A percentile compares a stretch with the other conserved stretches of the same genome.
These are phyloP conservation scores for Chlorella sp. DNA, from an alignment of 139 green algal genomes.

Conservation along the genomic window DNA sequence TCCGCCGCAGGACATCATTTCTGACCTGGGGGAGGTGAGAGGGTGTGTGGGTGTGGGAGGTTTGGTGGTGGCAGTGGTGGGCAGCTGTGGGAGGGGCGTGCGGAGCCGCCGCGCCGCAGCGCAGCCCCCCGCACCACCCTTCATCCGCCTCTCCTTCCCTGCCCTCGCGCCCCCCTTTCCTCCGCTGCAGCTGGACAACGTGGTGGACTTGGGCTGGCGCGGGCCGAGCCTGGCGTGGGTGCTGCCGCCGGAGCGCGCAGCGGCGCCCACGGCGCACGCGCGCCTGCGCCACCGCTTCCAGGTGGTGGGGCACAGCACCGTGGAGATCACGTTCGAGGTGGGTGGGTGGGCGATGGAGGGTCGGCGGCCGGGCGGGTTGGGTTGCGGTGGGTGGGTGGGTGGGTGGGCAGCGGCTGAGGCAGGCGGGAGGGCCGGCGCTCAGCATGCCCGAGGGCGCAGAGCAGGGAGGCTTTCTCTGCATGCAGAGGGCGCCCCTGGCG, in stretches of 20 bases:
- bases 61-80: no score
- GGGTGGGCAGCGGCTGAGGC: background rate
- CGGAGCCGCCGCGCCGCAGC: no score
- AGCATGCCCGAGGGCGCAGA: no score
- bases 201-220: slow-evolving; percentile 25
- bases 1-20: no score
- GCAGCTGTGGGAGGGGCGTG: no score
- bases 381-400: background rate
- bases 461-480: no score
- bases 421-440: no score
- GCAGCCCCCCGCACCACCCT: no score
- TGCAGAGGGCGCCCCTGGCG: no score
- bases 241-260: background rate
- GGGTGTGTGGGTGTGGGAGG: no score
- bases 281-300: slow-evolving; percentile 30
- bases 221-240: background rate
- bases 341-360: background rate
- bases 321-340: slow-evolving; percentile 32
- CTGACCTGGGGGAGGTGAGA: no score
- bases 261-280: slow-evolving; percentile 18
- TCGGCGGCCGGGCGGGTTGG: background rate
- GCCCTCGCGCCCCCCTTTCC: background rate
- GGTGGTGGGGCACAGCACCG: slow-evolving; percentile 8
- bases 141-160: background rate
- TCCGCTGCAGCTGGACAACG: slow-evolving; percentile 33